Conservation (phyloP, 352 stramenopile species). For the Thraustochytrium sp. region DNA sequence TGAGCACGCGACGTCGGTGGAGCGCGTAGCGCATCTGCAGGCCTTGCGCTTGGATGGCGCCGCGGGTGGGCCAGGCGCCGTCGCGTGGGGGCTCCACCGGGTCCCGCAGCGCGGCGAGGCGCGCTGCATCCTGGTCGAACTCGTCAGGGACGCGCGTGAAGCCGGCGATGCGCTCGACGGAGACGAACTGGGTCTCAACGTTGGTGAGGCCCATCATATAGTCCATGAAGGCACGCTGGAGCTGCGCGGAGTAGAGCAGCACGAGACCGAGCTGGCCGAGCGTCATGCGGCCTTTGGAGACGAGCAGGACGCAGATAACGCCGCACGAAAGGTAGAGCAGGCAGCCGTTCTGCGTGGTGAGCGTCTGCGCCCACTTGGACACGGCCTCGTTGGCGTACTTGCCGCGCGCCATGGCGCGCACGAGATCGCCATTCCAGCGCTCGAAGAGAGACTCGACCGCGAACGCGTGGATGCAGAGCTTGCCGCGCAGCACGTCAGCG, state of each 20-base stretch:
- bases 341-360: slow-evolving; percentile 60
- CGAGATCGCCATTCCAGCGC: slow-evolving; percentile 11
- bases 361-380: slow-evolving; percentile 44
- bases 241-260: slow-evolving; percentile 76
- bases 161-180: slow-evolving; percentile 51
- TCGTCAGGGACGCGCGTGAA: not conserved
- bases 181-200: slow-evolving; percentile 45
- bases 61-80: slow-evolving; percentile 48
- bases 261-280: slow-evolving; percentile 50
- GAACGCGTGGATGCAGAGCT: slow-evolving; percentile 46
- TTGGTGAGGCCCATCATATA: slow-evolving; percentile 37
- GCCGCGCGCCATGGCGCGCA: slow-evolving; percentile 1
- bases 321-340: slow-evolving; percentile 36
- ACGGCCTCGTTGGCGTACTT: slow-evolving; percentile 46
- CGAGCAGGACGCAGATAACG: not conserved
- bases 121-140: not conserved
- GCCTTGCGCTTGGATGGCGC: slow-evolving; percentile 71
- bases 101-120: not conserved
- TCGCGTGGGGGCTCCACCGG: not conserved
- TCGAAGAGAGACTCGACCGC: slow-evolving; percentile 5
- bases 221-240: slow-evolving; percentile 63
- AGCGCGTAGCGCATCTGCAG: slow-evolving; percentile 79
- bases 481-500: slow-evolving; percentile 41
- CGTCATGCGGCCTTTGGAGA: slow-evolving; percentile 44
- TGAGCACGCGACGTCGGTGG: slow-evolving; percentile 48